A percentile compares a stretch with the other conserved stretches of the same genome.
Conservation (phyloP, 2,329 filamentous ascomycete genomes). For the Fusarium gaditjirri region DNA sequence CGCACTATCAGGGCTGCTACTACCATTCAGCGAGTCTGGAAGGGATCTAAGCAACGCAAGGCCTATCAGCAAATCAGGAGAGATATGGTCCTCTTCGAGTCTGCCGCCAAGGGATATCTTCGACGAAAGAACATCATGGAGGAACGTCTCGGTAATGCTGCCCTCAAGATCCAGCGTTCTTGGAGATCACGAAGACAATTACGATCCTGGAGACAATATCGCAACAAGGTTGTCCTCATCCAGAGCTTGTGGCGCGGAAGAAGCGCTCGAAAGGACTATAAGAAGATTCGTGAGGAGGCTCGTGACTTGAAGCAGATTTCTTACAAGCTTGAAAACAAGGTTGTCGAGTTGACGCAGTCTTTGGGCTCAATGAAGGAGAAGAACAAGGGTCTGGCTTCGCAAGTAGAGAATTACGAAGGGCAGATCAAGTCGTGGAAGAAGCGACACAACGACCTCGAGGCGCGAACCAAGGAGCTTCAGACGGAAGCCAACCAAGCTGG, state of each 20-base stretch:
- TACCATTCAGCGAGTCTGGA: constrained; percentile 95
- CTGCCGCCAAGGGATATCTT: constrained; percentile 90
- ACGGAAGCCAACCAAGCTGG: constrained; percentile 97
- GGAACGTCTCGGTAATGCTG: constrained; percentile 91
- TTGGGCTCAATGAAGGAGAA: constrained; percentile 92
- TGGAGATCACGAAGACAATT: constrained; percentile 87
- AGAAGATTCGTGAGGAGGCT: constrained; percentile 91
- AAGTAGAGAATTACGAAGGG: constrained; percentile 94
- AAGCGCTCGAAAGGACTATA: constrained; percentile 83
- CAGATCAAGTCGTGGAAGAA: constrained; percentile 97
- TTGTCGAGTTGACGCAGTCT: constrained; percentile 95
- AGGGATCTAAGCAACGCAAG: constrained; percentile 89
- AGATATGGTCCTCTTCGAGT: constrained; percentile 89
- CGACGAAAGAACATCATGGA: constrained; percentile 93
- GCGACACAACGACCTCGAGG: constrained; percentile 89
- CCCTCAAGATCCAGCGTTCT: constrained; percentile 86
- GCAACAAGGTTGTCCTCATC: constrained; percentile 87
- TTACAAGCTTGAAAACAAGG: constrained; percentile 99
- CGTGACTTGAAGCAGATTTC: constrained; percentile 99
- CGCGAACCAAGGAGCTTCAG: constrained; percentile 91
- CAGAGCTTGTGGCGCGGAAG: constrained; percentile 95
- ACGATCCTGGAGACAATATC: constrained; percentile 85
- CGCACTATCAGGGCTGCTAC: constrained; percentile 88
- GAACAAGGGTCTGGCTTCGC: constrained; percentile 88
- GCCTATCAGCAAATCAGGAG: constrained; percentile 80